A percentile compares a stretch with the other conserved stretches of the same genome.
Evolutionary conservation across 805 yeast species (phyloP).

Genomic region (Torulaspora delbrueckii): DNA sequence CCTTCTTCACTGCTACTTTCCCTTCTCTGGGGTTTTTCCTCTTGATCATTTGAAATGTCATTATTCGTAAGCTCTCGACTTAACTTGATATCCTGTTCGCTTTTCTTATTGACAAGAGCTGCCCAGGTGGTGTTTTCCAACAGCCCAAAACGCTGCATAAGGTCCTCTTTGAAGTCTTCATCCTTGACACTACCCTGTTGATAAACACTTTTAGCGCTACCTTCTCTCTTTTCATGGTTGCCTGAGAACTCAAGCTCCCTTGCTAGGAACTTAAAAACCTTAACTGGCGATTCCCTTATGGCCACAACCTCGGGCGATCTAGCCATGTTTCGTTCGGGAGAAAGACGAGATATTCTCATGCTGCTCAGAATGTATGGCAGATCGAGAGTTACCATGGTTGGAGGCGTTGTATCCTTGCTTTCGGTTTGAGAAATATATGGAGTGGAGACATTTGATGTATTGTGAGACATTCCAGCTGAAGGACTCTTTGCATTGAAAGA

Average conservation of each 20-base stretch:
- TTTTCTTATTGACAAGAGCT: constrained; percentile 23
- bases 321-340: constrained; percentile 8
- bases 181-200: constrained; percentile 13
- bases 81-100: constrained; percentile 6
- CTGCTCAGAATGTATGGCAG: constrained; percentile 30
- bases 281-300: constrained; percentile 31
- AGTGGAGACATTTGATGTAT: constrained; percentile 11
- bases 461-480: constrained; percentile 11
- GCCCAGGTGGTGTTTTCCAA: constrained; percentile 34
- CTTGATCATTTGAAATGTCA: not conserved
- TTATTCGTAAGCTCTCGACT: constrained; percentile 6
- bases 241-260: constrained; percentile 32
- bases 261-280: constrained; percentile 32
- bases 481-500: constrained; percentile 21
- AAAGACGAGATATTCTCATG: constrained; percentile 24
- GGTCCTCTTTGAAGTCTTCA: constrained; percentile 20
- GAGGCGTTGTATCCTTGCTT: constrained; percentile 15
- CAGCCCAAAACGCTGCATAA: constrained; percentile 31
- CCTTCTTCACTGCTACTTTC: not conserved
- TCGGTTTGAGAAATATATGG: constrained; percentile 13
- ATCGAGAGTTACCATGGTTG: constrained; percentile 28
- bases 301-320: constrained; percentile 13
- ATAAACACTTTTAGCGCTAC: constrained; percentile 13
- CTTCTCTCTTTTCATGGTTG: constrained; percentile 17
- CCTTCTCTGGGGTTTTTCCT: not conserved